Conservation (phyloP, 2,329 filamentous ascomycete species). For the Alternaria incomplexa region DNA sequence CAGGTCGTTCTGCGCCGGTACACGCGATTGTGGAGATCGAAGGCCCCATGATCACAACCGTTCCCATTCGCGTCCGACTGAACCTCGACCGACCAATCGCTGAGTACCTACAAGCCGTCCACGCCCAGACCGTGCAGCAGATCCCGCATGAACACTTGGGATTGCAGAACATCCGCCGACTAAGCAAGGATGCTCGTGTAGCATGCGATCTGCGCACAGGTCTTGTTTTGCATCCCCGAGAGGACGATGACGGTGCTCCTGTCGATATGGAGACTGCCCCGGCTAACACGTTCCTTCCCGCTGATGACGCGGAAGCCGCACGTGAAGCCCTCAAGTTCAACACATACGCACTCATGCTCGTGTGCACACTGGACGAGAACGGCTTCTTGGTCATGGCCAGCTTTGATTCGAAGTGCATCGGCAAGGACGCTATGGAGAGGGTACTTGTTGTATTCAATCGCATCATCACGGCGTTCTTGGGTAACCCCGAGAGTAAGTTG, state of each 20-base stretch:
- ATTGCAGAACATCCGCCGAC: conserved; percentile 63
- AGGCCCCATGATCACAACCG: conserved; percentile 67
- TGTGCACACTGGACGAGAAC: conserved; percentile 64
- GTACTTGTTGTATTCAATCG: conserved; percentile 60
- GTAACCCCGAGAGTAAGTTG: conserved; percentile 42
- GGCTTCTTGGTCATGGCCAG: conserved; percentile 67
- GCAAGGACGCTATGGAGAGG: conserved; percentile 58
- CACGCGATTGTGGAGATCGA: conserved; percentile 60
- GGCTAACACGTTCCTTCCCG: conserved; percentile 61
- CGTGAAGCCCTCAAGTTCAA: conserved; percentile 65
- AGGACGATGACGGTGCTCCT: conserved; percentile 29
- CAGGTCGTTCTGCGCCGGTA: conserved; percentile 59
- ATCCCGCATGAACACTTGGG: conserved; percentile 71
- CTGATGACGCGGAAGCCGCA: conserved; percentile 63
- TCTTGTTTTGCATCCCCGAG: conserved; percentile 47
- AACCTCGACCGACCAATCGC: conserved; percentile 51
- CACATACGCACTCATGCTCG: conserved; percentile 68
- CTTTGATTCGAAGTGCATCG: conserved; percentile 68
- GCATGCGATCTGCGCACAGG: conserved; percentile 47
- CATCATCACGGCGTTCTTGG: conserved; percentile 59
- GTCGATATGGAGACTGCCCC: conserved; percentile 40
- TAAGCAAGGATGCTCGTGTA: conserved; percentile 42
- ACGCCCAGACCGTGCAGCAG: conserved; percentile 61
- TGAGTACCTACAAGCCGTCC: conserved; percentile 63
- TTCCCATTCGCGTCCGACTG: conserved; percentile 61